Conservation (phyloP, 2,329 filamentous ascomycete species). For the Phyllosticta citrichinensis region DNA sequence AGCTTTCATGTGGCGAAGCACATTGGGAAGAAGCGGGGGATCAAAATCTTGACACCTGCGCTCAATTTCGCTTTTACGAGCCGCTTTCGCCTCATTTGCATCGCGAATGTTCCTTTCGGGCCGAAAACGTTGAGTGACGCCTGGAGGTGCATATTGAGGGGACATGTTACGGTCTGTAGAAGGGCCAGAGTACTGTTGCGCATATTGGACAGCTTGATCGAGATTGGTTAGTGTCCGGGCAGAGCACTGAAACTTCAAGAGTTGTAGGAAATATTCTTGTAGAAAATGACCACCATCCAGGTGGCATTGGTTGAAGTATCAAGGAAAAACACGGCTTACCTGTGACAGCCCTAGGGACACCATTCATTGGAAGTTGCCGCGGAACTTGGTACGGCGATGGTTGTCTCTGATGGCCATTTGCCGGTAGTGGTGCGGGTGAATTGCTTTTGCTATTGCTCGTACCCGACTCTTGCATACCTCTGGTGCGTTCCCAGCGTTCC, state of each 20-base stretch:
- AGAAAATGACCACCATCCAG: not conserved
- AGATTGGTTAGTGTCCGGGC: constrained; percentile 5
- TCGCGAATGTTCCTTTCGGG: constrained; percentile 50
- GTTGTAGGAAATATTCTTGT: not conserved
- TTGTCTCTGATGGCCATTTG: not conserved
- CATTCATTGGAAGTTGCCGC: constrained; percentile 9
- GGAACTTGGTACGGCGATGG: not conserved
- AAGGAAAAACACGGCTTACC: not conserved
- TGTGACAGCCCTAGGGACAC: constrained; percentile 6
- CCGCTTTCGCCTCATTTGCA: constrained; percentile 53
- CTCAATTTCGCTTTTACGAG: constrained; percentile 61
- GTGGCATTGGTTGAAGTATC: not conserved
- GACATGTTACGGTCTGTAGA: constrained; percentile 24
- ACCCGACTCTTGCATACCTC: constrained; percentile 2
- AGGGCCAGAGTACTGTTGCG: constrained; percentile 23
- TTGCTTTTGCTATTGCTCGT: not conserved
- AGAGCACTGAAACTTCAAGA: not conserved
- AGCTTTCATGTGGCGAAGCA: constrained; percentile 60
- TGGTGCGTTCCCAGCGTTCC: constrained; percentile 59
- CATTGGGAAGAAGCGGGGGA: constrained; percentile 52
- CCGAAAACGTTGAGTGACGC: constrained; percentile 20
- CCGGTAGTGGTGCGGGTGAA: not conserved
- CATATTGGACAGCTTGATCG: constrained; percentile 15
- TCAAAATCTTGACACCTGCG: constrained; percentile 54
- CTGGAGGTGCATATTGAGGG: constrained; percentile 18